Base-by-base conservation (phyloP, 1,284 basidiomycete species). In the Leccinum variabile region DNA sequence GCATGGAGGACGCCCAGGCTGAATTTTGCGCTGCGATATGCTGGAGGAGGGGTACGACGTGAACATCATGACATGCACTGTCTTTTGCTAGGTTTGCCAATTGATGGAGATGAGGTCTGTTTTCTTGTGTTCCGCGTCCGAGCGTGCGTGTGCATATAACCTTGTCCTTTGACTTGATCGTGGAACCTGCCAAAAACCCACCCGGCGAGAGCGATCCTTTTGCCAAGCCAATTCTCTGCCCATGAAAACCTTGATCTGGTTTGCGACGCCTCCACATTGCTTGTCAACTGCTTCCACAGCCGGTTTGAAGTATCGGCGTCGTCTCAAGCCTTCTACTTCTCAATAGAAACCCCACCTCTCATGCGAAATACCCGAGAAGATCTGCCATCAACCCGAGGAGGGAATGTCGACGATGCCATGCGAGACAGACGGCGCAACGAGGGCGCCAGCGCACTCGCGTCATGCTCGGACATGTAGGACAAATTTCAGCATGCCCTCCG, bases 401-500 rank as follows among this genome's bases (percentile, higher is more conserved):
- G 5, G 30, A 4, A 55, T 53, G 2, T 56, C 54, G 3, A 65
- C 35, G 32, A 32, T 32, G 68, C 62, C 59, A 64, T 62, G 33
- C 65, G 63, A 6, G 70, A 32, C 35, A 71, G 28, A 2, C 61
- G 59, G 14, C 60, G 49, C 32, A 70, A 30, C 0, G 59, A 28
- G 0, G 69, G 67, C 1, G 44, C 39, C 9, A 70, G 61, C 5
- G 67, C 62, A 28, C 60, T 32, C 0, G 70, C 67, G 18, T 69
- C 61, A 3, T 71, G 57, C 52, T 71, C 72, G 10, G 56, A 30
- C 9, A 70, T 58, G 56, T 72, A 71, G n/a, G 69, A 60, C 50
- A 70, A 16, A 16, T 30, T 80, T 80, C 57, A 80, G 67, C 61
- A 80, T 67, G 46, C 78, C 76, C 28, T 78, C 72, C 11, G 75